Percentiles rank a stretch among this genome's conserved stretches.
These are phyloP conservation scores for Gossypium sturtianum DNA, from an alignment of 345 rosid species.

Conservation along the genomic window DNA sequence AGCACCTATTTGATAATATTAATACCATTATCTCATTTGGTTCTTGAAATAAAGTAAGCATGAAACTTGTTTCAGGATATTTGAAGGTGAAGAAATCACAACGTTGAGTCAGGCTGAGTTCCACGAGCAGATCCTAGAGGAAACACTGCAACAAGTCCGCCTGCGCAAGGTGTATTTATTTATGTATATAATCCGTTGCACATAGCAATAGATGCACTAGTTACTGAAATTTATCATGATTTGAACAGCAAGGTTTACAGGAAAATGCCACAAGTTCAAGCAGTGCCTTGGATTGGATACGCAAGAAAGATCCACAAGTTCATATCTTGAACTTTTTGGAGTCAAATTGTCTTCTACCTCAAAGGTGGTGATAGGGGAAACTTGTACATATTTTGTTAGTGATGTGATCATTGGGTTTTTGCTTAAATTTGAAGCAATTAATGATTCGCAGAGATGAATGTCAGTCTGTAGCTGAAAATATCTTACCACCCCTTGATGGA, in stretches of 20 bases:
- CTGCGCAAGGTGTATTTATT: conserved; percentile 26
- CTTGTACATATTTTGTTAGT: neutral
- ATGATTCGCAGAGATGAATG: neutral
- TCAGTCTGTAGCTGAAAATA: neutral
- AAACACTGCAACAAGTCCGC: conserved; percentile 22
- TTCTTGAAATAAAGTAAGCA: neutral
- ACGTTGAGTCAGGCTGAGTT: conserved; percentile 26
- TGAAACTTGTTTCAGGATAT: conserved; percentile 20
- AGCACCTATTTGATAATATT: neutral
- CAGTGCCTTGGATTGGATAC: conserved; percentile 24
- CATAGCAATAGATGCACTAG: neutral
- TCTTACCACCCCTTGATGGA: neutral
- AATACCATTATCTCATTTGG: neutral
- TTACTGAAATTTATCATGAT: neutral
- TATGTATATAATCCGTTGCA: neutral
- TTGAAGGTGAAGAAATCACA: conserved; percentile 30
- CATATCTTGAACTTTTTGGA: conserved; percentile 26
- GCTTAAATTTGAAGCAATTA: neutral
- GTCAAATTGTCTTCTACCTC: conserved; percentile 29
- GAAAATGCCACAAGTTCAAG: neutral
- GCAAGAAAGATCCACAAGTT: conserved; percentile 26
- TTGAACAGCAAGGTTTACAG: conserved; percentile 26
- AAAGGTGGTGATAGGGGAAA: conserved; percentile 19
- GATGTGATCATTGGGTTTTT: neutral
- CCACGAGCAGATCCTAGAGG: conserved; percentile 32